Evolutionary conservation across 1,139 yeast species (phyloP), one percentile per base, ranked within the genome.

Genomic region (Debaryomyces coudertii): DNA sequence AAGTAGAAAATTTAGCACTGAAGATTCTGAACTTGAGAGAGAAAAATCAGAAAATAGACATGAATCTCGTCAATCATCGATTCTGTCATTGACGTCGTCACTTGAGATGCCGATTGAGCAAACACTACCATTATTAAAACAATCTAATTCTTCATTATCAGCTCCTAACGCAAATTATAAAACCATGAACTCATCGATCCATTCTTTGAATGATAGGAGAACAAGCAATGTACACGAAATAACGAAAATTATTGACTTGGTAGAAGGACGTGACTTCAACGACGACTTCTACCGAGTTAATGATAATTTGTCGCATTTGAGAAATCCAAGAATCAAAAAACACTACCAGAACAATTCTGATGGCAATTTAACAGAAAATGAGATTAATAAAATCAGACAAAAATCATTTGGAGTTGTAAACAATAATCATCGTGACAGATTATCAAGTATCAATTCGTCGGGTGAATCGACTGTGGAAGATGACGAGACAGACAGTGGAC

Each of bases 251-350:
- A 53, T 55, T 14, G 71, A 67, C 48, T 55, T 69, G 41, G 61
- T 66, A 12, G 70, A 65, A 27, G 63, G 62, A 3, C 61, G 56
- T 5, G 66, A 62, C 42, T 53, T 64, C 28, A 56, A 59, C 9
- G 65, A 55, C 20, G 69, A 65, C 16, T 45, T 53, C 4, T 51
- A 51, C 37, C 53, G 53, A 28, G 45, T 61, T n/a, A 57, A 63
- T 33, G 62, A 58, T 4, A 62, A 61, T 36, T 57, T 70, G 25
- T 52, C 53, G 24, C 63, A 58, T 15, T 57, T 72, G 38, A 54
- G 73, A 27, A 71, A 69, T 48, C 77, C 76, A 0, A 57, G 77
- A 25, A 59, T 71, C 37, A 62, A 61, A 36, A 69, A 62, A 48
- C 74, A 69, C 47, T 68, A 68, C 45, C 70, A 68, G 40, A 37